Evolutionary conservation across 2,329 filamentous ascomycete genomes (phyloP), one percentile per base, ranked within the genome.

Genomic region (Calonectria pteridis): DNA sequence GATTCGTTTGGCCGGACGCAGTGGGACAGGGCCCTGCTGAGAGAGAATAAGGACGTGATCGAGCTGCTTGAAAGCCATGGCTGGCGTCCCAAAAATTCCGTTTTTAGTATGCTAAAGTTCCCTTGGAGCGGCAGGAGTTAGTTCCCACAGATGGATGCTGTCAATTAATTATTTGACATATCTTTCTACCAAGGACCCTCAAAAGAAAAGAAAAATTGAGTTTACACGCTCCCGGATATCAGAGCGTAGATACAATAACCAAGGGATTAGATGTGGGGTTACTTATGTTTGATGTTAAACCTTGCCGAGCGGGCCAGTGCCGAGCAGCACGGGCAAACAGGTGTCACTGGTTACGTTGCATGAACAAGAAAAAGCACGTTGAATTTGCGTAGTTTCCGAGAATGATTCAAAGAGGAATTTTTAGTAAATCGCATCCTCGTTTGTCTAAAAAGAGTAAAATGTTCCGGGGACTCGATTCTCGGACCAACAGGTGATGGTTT

Each of bases 1-100:
- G 72, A 73, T 31, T 9, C 2, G 13, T 35, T 49, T n/a, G 72
- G 72, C 6, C 26, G 55, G 28, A 49, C 62, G 31, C 72, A 67
- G 53, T 23, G 35, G 20, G 53, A 64, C 9, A 71, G 72, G 43
- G 67, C 67, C 1, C 26, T 51, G 16, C 43, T 73, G 20, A 59
- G 71, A 26, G 71, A 63, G 10, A 18, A n/a, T 1, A 14, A 29
- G 6, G 66, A 53, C 3, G 51, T 70, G 31, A 11, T 73, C 6
- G 40, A 66, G 13, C 23, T 67, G 6, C 70, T 73, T 29, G 43
- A 49, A 13, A 33, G 29, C 2, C 29, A 67, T n/a, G 51, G 66
- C 18, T 68, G 51, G 51, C n/a, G 43, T 46, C 43, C 43, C 43
- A 4, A 9, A 23, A 13, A 11, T 13, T 46, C 43, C 13, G 20